Percentiles rank a stretch among this genome's conserved stretches.
Conservation (phyloP, 2,329 filamentous ascomycete species). For the Colletotrichum endophyticum region DNA sequence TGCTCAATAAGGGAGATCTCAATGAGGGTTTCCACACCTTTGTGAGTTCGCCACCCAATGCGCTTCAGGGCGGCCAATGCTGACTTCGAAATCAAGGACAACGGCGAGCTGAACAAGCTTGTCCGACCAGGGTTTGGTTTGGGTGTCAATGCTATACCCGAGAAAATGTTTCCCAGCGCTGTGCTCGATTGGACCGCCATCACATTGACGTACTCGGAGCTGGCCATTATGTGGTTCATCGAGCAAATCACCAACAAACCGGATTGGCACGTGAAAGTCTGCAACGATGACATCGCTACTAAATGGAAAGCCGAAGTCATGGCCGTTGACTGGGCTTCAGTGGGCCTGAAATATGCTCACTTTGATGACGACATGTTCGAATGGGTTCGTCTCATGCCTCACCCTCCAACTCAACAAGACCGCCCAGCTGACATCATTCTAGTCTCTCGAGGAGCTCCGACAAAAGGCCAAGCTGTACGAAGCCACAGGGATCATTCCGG, state of each 20-base stretch:
- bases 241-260: conserved; percentile 31
- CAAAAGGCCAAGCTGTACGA: conserved; percentile 37
- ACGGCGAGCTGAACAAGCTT: background rate
- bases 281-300: conserved; percentile 24
- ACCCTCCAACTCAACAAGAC: background rate
- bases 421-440: background rate
- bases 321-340: conserved; percentile 30
- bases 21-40: background rate
- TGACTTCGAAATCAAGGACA: background rate
- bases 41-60: background rate
- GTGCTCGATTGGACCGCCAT: background rate
- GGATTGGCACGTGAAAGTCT: conserved; percentile 29
- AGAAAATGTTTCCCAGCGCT: background rate
- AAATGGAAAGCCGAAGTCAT: conserved; percentile 28
- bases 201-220: conserved; percentile 17
- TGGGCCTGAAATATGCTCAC: conserved; percentile 24
- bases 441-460: conserved; percentile 38
- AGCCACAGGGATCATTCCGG: conserved; percentile 34
- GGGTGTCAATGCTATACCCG: background rate
- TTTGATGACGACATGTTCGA: conserved; percentile 35
- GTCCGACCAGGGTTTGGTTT: conserved; percentile 3
- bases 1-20: background rate
- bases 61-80: background rate
- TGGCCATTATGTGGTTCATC: conserved; percentile 30
- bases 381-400: conserved; percentile 24